Percentiles rank a stretch among this genome's conserved stretches.
Evolutionary conservation across 2,329 filamentous ascomycete species (phyloP).

Genomic region (Cytospora mali): DNA sequence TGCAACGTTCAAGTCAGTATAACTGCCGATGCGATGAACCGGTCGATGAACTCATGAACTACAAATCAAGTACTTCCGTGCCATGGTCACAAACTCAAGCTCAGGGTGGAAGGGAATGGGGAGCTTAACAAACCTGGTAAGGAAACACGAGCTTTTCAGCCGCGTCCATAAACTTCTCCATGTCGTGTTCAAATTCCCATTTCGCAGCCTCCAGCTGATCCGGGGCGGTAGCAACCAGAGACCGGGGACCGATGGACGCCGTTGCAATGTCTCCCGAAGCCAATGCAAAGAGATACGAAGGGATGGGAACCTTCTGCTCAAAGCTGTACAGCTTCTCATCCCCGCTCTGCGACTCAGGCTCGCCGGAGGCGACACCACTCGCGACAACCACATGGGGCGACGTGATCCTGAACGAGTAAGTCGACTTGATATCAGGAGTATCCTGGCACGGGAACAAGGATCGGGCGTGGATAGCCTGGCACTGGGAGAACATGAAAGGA

Average conservation of each 20-base stretch:
- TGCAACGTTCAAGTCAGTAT: constrained; percentile 33
- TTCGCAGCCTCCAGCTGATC: constrained; percentile 82
- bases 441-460: constrained; percentile 97
- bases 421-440: constrained; percentile 96
- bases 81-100: background rate
- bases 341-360: constrained; percentile 50
- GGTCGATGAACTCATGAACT: background rate
- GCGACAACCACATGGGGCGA: constrained; percentile 90
- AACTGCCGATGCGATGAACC: background rate
- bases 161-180: constrained; percentile 87
- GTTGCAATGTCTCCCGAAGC: constrained; percentile 83
- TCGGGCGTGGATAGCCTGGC: constrained; percentile 92
- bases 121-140: constrained; percentile 53
- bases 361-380: constrained; percentile 69
- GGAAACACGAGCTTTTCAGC: constrained; percentile 82
- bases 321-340: constrained; percentile 76
- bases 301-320: constrained; percentile 88
- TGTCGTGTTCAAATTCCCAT: constrained; percentile 89
- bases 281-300: constrained; percentile 92
- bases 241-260: constrained; percentile 84
- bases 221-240: constrained; percentile 82
- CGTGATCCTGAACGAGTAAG: constrained; percentile 83
- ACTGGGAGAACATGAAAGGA: constrained; percentile 98
- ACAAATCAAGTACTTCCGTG: background rate
- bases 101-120: background rate